Percentiles rank a stretch among this genome's conserved stretches.
Conservation (phyloP, 1,139 yeast genomes). For the Suhomyces chickasaworum region DNA sequence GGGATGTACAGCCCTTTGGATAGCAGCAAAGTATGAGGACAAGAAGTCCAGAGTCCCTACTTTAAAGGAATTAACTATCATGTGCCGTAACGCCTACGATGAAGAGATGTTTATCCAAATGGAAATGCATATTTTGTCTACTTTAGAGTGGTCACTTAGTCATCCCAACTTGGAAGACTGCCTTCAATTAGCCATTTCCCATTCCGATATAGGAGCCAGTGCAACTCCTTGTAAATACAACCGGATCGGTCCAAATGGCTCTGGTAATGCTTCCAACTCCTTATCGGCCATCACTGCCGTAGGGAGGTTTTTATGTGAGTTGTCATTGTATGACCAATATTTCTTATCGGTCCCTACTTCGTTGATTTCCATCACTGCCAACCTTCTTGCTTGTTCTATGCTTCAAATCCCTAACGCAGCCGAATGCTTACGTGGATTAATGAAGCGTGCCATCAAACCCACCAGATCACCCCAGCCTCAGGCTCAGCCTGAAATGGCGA, state of each 20-base stretch:
- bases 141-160: conserved; percentile 80
- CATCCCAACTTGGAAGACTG: conserved; percentile 66
- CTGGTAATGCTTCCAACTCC: conserved; percentile 18
- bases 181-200: conserved; percentile 53
- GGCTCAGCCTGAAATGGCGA: conserved; percentile 2
- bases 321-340: conserved; percentile 70
- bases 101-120: conserved; percentile 90
- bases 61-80: conserved; percentile 67
- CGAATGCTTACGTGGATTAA: conserved; percentile 28
- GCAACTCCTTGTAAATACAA: conserved; percentile 40
- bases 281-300: conserved; percentile 56
- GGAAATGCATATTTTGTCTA: conserved; percentile 86
- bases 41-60: conserved; percentile 84
- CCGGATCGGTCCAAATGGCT: conserved; percentile 7
- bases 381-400: conserved; percentile 72
- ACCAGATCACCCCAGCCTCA: conserved; percentile 8
- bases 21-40: conserved; percentile 92
- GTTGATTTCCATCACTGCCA: conserved; percentile 67
- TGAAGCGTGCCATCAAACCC: conserved; percentile 15
- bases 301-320: conserved; percentile 71
- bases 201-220: conserved; percentile 24
- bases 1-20: conserved; percentile 92
- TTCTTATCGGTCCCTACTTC: conserved; percentile 66
- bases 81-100: conserved; percentile 86
- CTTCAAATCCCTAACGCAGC: conserved; percentile 47